Evolutionary conservation across 352 stramenopile species (phyloP).

Genomic region (Globisporangium irregulare): DNA sequence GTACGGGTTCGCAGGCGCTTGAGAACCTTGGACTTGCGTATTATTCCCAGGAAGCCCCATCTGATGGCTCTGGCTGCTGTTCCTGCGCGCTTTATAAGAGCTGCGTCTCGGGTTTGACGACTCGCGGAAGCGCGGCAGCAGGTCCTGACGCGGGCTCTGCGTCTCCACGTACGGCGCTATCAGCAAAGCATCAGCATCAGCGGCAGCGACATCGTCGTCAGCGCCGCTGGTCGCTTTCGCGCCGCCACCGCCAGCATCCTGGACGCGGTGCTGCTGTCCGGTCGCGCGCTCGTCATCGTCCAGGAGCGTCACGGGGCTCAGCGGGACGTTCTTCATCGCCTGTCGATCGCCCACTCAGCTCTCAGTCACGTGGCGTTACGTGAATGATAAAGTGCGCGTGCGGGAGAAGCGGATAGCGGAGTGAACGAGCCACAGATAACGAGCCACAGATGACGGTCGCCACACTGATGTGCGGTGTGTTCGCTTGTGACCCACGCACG

Average conservation of each 20-base stretch:
- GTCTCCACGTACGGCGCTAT: slow-evolving; percentile 8
- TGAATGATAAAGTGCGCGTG: background rate
- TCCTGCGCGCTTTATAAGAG: background rate
- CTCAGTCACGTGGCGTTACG: background rate
- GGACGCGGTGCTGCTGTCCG: background rate
- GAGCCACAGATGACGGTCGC: background rate
- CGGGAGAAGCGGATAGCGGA: background rate
- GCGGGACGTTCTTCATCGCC: slow-evolving; percentile 10
- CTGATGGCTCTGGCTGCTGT: background rate
- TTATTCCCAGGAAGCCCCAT: background rate
- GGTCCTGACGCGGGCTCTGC: slow-evolving; percentile 5
- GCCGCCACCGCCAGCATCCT: background rate
- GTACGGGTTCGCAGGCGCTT: slow-evolving; percentile 1
- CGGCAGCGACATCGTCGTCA: background rate
- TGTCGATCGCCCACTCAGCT: background rate
- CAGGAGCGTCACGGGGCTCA: slow-evolving; percentile 15
- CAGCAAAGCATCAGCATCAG: background rate
- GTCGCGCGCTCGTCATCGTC: slow-evolving; percentile 8
- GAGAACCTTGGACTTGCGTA: background rate
- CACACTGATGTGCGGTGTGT: background rate
- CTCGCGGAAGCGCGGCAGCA: slow-evolving; percentile 13
- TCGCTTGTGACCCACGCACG: background rate
- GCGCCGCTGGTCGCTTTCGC: background rate
- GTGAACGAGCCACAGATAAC: background rate
- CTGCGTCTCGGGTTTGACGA: background rate